These are phyloP conservation scores for Dunaliella primolecta DNA, from an alignment of 139 green algal genomes.

Conservation along the genomic window DNA sequence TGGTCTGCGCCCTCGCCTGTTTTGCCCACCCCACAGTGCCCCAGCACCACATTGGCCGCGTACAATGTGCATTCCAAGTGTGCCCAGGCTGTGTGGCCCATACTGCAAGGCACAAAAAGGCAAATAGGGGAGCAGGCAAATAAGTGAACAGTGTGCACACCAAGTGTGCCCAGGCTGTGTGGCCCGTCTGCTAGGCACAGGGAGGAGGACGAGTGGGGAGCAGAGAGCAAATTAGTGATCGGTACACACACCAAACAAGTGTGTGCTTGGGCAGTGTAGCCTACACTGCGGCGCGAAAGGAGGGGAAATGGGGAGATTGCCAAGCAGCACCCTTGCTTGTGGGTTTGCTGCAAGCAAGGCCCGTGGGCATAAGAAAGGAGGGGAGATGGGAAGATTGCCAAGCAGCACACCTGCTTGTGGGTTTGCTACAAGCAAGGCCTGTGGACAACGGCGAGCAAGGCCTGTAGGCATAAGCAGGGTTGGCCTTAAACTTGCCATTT, in stretches of 20 bases:
- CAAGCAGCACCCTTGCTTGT: too few relatives aligned
- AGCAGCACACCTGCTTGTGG: too few relatives aligned
- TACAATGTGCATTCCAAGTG: slow-evolving; percentile 56
- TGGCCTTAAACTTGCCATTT: too few relatives aligned
- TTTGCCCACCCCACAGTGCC: slow-evolving; percentile 8
- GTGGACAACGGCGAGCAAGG: too few relatives aligned
- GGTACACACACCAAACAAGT: slow-evolving; percentile 56
- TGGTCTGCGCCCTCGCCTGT: slow-evolving; percentile 7
- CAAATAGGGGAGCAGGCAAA: not conserved
- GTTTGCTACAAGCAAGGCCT: too few relatives aligned
- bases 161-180: slow-evolving; percentile 15
- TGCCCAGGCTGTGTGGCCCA: not conserved
- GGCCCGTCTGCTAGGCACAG: not conserved
- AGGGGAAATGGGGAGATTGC: too few relatives aligned
- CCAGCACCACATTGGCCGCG: slow-evolving; percentile 57
- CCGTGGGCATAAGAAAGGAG: too few relatives aligned
- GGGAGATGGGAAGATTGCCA: too few relatives aligned
- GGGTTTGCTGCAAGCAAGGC: too few relatives aligned
- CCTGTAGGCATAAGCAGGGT: too few relatives aligned
- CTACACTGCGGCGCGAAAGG: too few relatives aligned
- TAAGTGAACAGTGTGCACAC: slow-evolving; percentile 56
- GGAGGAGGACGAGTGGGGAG: not conserved
- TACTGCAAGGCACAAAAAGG: not conserved
- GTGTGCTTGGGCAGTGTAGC: too few relatives aligned
- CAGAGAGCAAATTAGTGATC: slow-evolving; percentile 34